These are phyloP conservation scores for Phytophthora lateralis DNA, from an alignment of 352 stramenopile genomes.

Conservation along the genomic window DNA sequence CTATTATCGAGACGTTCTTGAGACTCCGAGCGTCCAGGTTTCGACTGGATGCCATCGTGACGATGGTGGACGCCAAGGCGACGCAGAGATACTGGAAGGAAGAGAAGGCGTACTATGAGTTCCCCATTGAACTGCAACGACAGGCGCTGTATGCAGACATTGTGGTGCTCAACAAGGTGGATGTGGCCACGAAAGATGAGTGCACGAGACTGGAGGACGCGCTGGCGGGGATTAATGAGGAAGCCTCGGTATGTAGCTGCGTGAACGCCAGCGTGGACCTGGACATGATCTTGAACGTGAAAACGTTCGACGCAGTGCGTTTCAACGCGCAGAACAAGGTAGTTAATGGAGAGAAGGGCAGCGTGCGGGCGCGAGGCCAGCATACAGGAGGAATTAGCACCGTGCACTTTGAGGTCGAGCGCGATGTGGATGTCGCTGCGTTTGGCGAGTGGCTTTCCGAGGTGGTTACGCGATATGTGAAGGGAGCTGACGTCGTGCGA, in stretches of 20 bases:
- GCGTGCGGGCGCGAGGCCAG: constrained; percentile 27
- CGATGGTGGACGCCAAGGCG: constrained; percentile 93
- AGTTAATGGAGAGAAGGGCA: constrained; percentile 10
- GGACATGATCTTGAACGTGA: constrained; percentile 60
- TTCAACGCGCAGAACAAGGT: constrained; percentile 44
- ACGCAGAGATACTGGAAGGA: constrained; percentile 50
- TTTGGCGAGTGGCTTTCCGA: constrained; percentile 69
- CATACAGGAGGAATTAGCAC: constrained; percentile 65
- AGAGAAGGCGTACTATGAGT: constrained; percentile 30
- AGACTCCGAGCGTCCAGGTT: constrained; percentile 90
- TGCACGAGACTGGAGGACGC: constrained; percentile 37
- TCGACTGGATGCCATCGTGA: constrained; percentile 95
- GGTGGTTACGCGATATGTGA: constrained; percentile 61
- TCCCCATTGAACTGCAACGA: constrained; percentile 67
- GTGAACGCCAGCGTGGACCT: constrained; percentile 61
- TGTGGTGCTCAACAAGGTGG: constrained; percentile 77
- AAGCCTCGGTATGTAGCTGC: constrained; percentile 47
- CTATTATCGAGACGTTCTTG: constrained; percentile 98
- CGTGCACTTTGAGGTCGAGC: constrained; percentile 58
- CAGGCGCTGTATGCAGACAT: constrained; percentile 76
- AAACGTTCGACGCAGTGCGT: constrained; percentile 73
- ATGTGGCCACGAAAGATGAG: constrained; percentile 48
- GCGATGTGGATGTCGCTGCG: constrained; percentile 47
- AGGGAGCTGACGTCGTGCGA: constrained; percentile 58
- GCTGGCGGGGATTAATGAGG: constrained; percentile 55